Percentiles rank a stretch among this genome's conserved stretches.
Conservation (phyloP, 441 rosid genomes). For the Dalechampia spathulata region DNA sequence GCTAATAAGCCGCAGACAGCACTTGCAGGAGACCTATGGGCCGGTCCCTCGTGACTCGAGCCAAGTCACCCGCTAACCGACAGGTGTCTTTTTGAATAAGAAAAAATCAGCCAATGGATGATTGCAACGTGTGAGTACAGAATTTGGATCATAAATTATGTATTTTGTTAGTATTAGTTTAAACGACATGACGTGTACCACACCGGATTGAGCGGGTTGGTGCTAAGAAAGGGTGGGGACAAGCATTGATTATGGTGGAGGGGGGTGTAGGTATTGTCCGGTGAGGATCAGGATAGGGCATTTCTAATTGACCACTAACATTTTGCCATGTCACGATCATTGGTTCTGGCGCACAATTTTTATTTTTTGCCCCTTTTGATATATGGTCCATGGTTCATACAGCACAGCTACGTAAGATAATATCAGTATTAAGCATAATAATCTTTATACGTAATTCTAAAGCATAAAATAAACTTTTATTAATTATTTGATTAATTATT, state of each 20-base stretch:
- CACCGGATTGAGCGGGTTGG: not conserved
- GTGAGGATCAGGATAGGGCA: constrained; percentile 18
- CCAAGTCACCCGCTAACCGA: constrained; percentile 22
- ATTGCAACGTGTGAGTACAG: constrained; percentile 6
- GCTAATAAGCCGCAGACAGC: constrained; percentile 16
- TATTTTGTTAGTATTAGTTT: too few relatives aligned
- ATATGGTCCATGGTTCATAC: too few relatives aligned
- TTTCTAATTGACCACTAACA: constrained; percentile 8
- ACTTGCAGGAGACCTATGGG: constrained; percentile 23
- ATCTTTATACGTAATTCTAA: too few relatives aligned
- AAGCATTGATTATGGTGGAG: constrained; percentile 9
- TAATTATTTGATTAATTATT: too few relatives aligned
- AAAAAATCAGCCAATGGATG: not conserved
- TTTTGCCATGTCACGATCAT: constrained; percentile 24
- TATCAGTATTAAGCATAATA: too few relatives aligned
- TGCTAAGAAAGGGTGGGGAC: constrained; percentile 21
- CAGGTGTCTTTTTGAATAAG: constrained; percentile 21
- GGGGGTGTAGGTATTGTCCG: constrained; percentile 12
- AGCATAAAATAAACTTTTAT: too few relatives aligned
- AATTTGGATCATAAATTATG: too few relatives aligned
- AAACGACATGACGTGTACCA: not conserved
- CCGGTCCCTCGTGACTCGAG: constrained; percentile 26
- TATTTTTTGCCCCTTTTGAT: not conserved
- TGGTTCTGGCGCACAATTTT: not conserved
- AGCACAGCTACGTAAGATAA: too few relatives aligned